phyloP scores from a whole-genome alignment of 352 stramenopile species.

The Phytophthora fragariaefolia region DNA sequence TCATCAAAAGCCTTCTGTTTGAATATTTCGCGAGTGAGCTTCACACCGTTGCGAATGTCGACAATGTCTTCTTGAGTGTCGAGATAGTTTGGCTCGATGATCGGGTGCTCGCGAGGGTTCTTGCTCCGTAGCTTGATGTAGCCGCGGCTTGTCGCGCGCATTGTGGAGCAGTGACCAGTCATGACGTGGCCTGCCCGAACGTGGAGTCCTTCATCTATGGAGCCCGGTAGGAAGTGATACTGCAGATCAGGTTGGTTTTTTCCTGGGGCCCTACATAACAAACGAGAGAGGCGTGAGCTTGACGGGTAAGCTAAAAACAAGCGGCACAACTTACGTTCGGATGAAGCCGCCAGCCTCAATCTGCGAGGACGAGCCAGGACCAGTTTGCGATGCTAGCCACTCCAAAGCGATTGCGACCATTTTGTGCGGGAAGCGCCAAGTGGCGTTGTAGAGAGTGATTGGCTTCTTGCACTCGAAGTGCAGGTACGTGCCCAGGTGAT shows the following conservation, averaged over 20 bases:
- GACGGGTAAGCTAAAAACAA: not conserved
- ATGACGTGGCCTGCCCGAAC: slow-evolving; percentile 62
- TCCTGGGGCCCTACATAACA: slow-evolving; percentile 45
- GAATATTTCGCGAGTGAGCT: slow-evolving; percentile 83
- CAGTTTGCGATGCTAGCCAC: slow-evolving; percentile 68
- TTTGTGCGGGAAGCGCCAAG: slow-evolving; percentile 82
- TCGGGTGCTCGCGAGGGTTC: slow-evolving; percentile 69
- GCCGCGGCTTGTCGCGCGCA: slow-evolving; percentile 81
- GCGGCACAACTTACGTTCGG: slow-evolving; percentile 47
- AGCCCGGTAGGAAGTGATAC: slow-evolving; percentile 86
- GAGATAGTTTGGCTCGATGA: slow-evolving; percentile 89
- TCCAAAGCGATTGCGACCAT: slow-evolving; percentile 82
- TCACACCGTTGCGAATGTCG: slow-evolving; percentile 74
- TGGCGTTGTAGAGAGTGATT: slow-evolving; percentile 89
- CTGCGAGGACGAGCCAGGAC: slow-evolving; percentile 69
- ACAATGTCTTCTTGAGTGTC: slow-evolving; percentile 69
- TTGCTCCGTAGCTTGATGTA: slow-evolving; percentile 72
- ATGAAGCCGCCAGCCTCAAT: slow-evolving; percentile 88
- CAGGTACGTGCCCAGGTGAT: slow-evolving; percentile 85
- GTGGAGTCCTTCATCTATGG: slow-evolving; percentile 41
- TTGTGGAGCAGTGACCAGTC: slow-evolving; percentile 80
- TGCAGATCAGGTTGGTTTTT: slow-evolving; percentile 83
- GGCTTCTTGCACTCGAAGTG: slow-evolving; percentile 86
- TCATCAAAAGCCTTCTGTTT: slow-evolving; percentile 84
- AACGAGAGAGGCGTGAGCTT: not conserved